A percentile compares a stretch with the other conserved stretches of the same genome.
Evolutionary conservation across 2,329 filamentous ascomycete species (phyloP).

Genomic region (Fulvia fulva): DNA sequence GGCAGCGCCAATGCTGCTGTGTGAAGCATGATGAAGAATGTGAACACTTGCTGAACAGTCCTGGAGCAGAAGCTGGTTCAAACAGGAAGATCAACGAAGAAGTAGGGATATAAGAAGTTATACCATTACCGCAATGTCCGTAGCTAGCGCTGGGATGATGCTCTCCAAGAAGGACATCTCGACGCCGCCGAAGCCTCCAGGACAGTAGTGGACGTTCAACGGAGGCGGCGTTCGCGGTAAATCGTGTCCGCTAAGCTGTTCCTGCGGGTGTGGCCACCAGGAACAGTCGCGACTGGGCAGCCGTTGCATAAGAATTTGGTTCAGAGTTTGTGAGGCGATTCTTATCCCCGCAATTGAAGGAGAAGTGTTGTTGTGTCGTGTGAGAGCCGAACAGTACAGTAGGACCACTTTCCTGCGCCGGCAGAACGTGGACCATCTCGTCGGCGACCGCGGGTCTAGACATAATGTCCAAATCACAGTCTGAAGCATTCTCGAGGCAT

Average conservation of each 20-base stretch:
- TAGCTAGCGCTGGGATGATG: neutral
- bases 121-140: neutral
- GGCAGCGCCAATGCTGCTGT: neutral
- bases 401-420: too few species aligned
- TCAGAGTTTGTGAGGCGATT: neutral
- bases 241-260: neutral
- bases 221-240: neutral
- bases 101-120: neutral
- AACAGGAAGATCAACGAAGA: neutral
- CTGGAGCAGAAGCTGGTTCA: neutral
- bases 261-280: neutral
- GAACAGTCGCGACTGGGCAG: neutral
- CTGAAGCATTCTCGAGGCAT: neutral
- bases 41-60: neutral
- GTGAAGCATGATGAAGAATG: neutral
- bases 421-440: neutral
- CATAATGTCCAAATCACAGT: too few species aligned
- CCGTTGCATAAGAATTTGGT: neutral
- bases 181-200: neutral
- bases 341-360: neutral
- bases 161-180: neutral
- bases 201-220: neutral
- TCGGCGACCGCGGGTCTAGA: neutral
- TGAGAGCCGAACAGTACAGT: neutral
- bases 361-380: neutral